Evolutionary conservation across 805 yeast species (phyloP).

Genomic region (Komagataella kurtzmanii): DNA sequence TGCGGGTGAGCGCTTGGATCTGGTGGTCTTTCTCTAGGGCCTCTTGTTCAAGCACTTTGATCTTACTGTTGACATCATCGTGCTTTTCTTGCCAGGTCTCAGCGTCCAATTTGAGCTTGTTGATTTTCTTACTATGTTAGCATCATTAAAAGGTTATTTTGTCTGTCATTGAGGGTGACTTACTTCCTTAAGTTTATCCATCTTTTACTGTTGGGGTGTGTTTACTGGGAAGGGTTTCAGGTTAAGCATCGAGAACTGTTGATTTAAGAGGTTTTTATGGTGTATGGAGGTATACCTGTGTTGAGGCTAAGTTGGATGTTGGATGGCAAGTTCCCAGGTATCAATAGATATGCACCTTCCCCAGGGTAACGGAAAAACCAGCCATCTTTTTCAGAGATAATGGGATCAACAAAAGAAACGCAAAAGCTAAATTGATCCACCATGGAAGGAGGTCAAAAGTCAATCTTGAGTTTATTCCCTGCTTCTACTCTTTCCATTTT

Average conservation of each 20-base stretch:
- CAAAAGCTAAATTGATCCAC: not conserved
- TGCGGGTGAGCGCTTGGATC: constrained; percentile 83
- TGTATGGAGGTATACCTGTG: not conserved
- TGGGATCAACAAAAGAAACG: not conserved
- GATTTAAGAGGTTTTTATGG: not conserved
- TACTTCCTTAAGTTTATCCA: constrained; percentile 39
- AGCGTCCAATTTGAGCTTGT: constrained; percentile 83
- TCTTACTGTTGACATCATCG: constrained; percentile 69
- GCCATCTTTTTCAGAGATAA: not conserved
- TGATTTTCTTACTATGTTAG: constrained; percentile 48
- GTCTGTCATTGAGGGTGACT: constrained; percentile 8
- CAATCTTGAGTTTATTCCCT: not conserved
- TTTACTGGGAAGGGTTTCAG: not conserved
- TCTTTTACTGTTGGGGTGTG: constrained; percentile 8
- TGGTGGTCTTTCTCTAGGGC: constrained; percentile 87
- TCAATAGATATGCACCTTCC: not conserved
- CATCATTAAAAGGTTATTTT: not conserved
- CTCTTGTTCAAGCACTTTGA: constrained; percentile 89
- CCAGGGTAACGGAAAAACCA: not conserved
- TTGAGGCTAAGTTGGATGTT: not conserved
- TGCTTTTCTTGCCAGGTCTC: constrained; percentile 97
- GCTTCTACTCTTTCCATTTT: not conserved
- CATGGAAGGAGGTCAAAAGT: not conserved
- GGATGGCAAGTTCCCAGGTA: not conserved
- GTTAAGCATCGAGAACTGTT: not conserved